Evolutionary conservation across 345 rosid genomes (phyloP), one percentile per base, ranked within the genome.

Genomic region (Eutrema heterophyllum): DNA sequence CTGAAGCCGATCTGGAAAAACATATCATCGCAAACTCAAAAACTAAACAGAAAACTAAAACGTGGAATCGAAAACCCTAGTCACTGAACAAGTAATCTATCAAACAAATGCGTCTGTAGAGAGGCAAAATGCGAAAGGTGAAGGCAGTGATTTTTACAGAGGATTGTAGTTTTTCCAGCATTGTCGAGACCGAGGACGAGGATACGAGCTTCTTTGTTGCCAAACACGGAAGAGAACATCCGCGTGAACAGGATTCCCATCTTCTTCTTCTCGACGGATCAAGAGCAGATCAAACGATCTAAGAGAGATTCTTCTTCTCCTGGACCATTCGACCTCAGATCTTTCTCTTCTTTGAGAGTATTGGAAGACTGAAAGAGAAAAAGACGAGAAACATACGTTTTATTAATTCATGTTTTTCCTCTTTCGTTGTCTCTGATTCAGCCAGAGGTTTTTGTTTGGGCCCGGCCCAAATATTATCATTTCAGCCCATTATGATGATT

Each of bases 171-270:
- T 80, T 91, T 91, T 21, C 96, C 97, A 24, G 96, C 96, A 85
- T 86, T 91, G 87, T 91, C 97, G 70, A 91, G 96, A 66, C 97
- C 93, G 9, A 89, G 93, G 30, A 91, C 96, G 29, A 89, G 96
- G 79, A 89, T 91, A 73, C 97, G 87, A 74, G 96, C 96, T 81
- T 88, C 97, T 76, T 74, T 84, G 81, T 86, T 83, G 35, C 92
- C 90, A 74, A 87, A 85, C 3, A 88, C 78, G 7, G 91, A 89
- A 49, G 97, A 86, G 85, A 91, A 88, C 88, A 91, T 80, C 59
- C 88, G 78, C 57, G 91, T 82, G 72, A 91, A 89, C 65, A 89
- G 13, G 69, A 89, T 86, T 51, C 97, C 97, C 97, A 89, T 89
- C 72, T 74, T 71, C 51, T 15, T 24, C 18, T 49, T 11, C 26